These are phyloP conservation scores for Clohesyomyces aquaticus DNA, from an alignment of 495 filamentous ascomycete species.

Conservation along the genomic window DNA sequence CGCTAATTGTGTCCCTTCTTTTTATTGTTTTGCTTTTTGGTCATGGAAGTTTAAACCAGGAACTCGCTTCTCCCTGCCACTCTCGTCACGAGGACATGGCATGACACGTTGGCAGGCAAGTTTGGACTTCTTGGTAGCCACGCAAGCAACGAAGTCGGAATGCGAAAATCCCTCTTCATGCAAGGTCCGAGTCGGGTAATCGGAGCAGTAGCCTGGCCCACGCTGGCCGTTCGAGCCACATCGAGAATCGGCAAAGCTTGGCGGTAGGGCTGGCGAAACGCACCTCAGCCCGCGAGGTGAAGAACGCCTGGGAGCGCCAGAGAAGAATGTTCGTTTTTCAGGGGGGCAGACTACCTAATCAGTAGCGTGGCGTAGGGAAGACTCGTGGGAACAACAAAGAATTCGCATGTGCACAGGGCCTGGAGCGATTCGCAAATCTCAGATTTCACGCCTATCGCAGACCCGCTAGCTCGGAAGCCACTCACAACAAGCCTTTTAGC, in stretches of 20 bases:
- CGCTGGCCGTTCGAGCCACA: neutral
- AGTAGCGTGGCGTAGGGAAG: neutral
- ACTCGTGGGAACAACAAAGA: too few species aligned
- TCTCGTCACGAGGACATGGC: too few species aligned
- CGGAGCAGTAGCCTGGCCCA: neutral
- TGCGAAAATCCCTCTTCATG: neutral
- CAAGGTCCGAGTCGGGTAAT: neutral
- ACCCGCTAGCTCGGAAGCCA: constrained; percentile 3
- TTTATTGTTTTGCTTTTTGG: too few species aligned
- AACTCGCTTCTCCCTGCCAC: too few species aligned
- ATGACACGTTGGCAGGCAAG: too few species aligned
- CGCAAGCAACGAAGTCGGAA: neutral
- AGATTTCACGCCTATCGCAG: neutral
- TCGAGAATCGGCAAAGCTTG: neutral
- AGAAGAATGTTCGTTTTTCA: neutral
- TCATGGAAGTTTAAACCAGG: too few species aligned
- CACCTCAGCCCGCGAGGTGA: neutral
- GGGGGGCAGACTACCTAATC: neutral
- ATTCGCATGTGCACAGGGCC: neutral
- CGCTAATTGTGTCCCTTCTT: too few species aligned
- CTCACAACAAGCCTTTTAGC: neutral
- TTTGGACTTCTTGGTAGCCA: neutral
- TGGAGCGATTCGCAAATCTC: neutral
- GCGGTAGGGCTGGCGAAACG: neutral
- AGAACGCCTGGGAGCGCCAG: neutral